phyloP scores from a whole-genome alignment of 2,329 filamentous ascomycete genomes.

The Microcyclospora tardicrescens region DNA sequence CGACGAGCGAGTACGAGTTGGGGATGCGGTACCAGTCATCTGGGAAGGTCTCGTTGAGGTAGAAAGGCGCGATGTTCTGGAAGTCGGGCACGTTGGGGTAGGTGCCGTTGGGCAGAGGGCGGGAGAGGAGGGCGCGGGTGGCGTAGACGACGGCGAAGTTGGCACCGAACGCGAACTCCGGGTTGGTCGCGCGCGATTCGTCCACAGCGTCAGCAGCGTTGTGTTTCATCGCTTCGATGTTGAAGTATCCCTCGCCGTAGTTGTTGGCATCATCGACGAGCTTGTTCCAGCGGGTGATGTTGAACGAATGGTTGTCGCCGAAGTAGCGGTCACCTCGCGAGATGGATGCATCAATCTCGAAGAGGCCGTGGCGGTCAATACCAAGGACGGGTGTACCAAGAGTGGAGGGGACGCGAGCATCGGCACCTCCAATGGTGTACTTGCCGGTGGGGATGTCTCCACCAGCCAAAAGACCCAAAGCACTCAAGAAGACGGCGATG shows the following conservation, averaged over 20 bases:
- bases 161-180: conserved; percentile 7
- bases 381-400: conserved; percentile 12
- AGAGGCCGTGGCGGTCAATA: conserved; percentile 14
- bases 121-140: conserved; percentile 6
- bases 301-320: conserved; percentile 15
- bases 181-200: conserved; percentile 7
- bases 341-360: conserved; percentile 17
- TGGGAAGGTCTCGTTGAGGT: conserved; percentile 18
- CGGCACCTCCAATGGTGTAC: conserved; percentile 14
- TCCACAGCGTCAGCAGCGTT: conserved; percentile 8
- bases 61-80: conserved; percentile 16
- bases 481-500: conserved; percentile 13
- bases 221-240: conserved; percentile 8
- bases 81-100: conserved; percentile 10
- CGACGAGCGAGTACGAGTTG: conserved; percentile 8
- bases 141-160: conserved; percentile 10
- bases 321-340: conserved; percentile 15
- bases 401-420: conserved; percentile 13
- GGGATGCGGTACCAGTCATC: conserved; percentile 12
- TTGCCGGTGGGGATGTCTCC: conserved; percentile 16
- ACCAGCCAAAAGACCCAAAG: conserved; percentile 15
- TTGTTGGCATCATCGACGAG: conserved; percentile 9
- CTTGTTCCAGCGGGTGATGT: conserved; percentile 11
- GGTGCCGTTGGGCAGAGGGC: conserved; percentile 14
- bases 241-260: conserved; percentile 10